Base-by-base conservation (phyloP, 495 filamentous ascomycete species). In the Staphylotrichum tortipilum region DNA sequence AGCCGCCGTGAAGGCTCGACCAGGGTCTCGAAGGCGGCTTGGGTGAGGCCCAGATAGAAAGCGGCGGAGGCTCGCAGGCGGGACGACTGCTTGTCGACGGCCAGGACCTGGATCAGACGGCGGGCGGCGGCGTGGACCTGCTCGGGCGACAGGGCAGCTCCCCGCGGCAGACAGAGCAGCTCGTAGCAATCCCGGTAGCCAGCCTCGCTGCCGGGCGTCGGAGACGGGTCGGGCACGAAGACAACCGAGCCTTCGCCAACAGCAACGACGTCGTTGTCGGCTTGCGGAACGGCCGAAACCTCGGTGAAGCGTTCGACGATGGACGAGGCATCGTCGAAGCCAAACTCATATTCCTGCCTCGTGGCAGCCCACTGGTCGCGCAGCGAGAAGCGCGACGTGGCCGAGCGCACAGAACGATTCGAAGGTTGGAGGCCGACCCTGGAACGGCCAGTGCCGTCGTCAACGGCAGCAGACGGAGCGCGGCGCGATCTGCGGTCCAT, bases 51-150 rank as follows among this genome's bases (percentile, higher is more conserved):
- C 29, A 80, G 78, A 18, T 80, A 71, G 17, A 49, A 62, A 24
- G 68, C 63, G 7, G 79, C 78, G 4, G 69, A 60, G 11, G 73
- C 63, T 23, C 63, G 72, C 28, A 72, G 59, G 28, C 74, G 63
- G 15, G 68, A 45, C 2, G 79, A 75, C 47, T 80, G 78, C 47
- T 75, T 78, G 53, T 83, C 79, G 10, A 78, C 76, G 47, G 80
- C 76, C 42, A 83, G 78, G 36, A 71, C 71, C n/a, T 77, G 71
- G 19, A 72, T 72, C 23, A 81, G 66, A 11, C 67, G 69, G 29
- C 68, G 69, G 51, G 78, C 80, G 10, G 77, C 74, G 17, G 66
- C 69, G 26, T 73, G 72, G 49, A 83, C 75, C 22, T 78, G 68
- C 19, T 69, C 54, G 5, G 73, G 64, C 24, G 73, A 71, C 3